A percentile compares a stretch with the other conserved stretches of the same genome.
These are phyloP conservation scores for Podospora tetraspora DNA, from an alignment of 495 filamentous ascomycete species.

Conservation along the genomic window DNA sequence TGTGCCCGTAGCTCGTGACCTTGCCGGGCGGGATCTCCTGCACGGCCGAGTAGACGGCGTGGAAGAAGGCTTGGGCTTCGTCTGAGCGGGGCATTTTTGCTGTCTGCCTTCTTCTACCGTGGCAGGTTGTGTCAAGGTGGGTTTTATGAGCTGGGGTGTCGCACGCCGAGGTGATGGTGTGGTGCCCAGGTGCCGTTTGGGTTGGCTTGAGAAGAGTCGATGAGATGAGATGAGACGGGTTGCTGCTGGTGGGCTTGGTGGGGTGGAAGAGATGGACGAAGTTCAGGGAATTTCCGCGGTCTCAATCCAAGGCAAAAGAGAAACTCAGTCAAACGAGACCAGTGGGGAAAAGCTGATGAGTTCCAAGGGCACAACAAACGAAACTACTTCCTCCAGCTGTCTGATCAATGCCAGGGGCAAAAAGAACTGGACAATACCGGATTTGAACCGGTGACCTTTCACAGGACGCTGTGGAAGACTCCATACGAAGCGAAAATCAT, in stretches of 20 bases:
- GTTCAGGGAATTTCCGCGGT: background rate
- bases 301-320: background rate
- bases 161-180: too few relatives aligned
- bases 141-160: too few relatives aligned
- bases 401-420: background rate
- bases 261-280: background rate
- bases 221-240: too few relatives aligned
- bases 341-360: too few relatives aligned
- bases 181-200: too few relatives aligned
- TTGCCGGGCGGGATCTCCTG: constrained; percentile 77
- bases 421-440: background rate
- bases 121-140: too few relatives aligned
- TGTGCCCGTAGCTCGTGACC: constrained; percentile 87
- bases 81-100: constrained; percentile 64
- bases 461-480: background rate
- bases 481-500: background rate
- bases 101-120: background rate
- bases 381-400: too few relatives aligned
- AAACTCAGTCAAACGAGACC: too few relatives aligned
- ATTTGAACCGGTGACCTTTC: background rate
- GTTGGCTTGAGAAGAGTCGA: background rate
- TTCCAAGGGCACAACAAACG: too few relatives aligned
- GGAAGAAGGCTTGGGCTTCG: constrained; percentile 79
- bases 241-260: too few relatives aligned
- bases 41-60: constrained; percentile 75